Base-by-base conservation (phyloP, 768 basidiomycete species). In the Lactifluus piperatus region DNA sequence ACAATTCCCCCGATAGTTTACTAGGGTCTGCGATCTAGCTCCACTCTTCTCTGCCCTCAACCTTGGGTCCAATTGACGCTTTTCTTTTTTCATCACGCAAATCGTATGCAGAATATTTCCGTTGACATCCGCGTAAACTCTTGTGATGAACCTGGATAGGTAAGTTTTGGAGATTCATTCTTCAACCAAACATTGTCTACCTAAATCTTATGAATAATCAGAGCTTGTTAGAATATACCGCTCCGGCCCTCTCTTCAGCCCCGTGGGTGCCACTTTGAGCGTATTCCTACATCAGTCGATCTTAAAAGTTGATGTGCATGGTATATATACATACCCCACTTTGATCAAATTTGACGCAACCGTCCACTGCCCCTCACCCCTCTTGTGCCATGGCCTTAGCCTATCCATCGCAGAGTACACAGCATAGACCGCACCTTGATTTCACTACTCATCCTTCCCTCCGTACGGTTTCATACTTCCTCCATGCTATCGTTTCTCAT, bases 151-250 rank as follows among this genome's bases (percentile, higher is more conserved):
- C 62, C 55, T 27, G 29, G 62, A 63, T 63, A 62, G 50, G 59
- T 52, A 62, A 52, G 41, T 57, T n/a, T 22, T 34, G 36, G 44
- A 34, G 22, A 46, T 48, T 43, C 49, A 52, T 32, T 14, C 36
- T 18, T 41, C 46, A 8, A 46, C 53, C 57, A 64, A 64, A 64
- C 64, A 64, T 54, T 64, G 27, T 54, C 57, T 58, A 57, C 57
- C 64, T 64, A 64, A 64, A 59, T 50, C 53, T 56, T 41, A 39
- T 45, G 47, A 57, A 52, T 48, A 49, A 51, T 47, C 39, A 49
- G 54, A 45, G 46, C 57, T 58, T 64, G 51, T 58, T 63, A 56
- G 57, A 41, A 41, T 27, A 16, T 47, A n/a, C 50, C 43, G 44
- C 41, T 29, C 49, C 34, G 41, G 39, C 37, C 24, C n/a, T 43